Evolutionary conservation across 1,284 basidiomycete genomes (phyloP).

Genomic region (Baeospora myosura): DNA sequence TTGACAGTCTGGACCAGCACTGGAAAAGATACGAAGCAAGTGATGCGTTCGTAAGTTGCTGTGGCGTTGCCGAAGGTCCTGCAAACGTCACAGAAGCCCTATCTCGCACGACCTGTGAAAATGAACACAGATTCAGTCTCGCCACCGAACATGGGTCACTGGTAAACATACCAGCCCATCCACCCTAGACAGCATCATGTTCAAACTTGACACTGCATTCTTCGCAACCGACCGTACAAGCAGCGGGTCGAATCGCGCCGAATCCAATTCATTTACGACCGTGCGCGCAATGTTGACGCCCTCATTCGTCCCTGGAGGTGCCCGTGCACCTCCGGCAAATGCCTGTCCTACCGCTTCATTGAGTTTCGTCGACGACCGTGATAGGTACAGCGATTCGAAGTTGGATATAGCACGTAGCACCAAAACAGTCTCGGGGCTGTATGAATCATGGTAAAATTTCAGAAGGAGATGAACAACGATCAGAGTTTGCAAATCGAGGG

Average conservation of each 20-base stretch:
- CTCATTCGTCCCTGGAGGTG: slow-evolving; percentile 69
- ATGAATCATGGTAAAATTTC: slow-evolving; percentile 2
- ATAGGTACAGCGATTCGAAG: slow-evolving; percentile 81
- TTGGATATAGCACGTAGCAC: slow-evolving; percentile 75
- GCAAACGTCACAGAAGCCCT: slow-evolving; percentile 69
- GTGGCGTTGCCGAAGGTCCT: slow-evolving; percentile 71
- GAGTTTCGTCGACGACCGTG: slow-evolving; percentile 74
- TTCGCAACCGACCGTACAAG: slow-evolving; percentile 75
- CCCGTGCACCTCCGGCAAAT: slow-evolving; percentile 57
- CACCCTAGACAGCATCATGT: slow-evolving; percentile 52
- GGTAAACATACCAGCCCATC: slow-evolving; percentile 57
- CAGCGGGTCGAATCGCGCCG: slow-evolving; percentile 88
- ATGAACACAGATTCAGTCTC: too few relatives aligned
- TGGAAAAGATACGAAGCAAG: slow-evolving; percentile 76
- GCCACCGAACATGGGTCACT: too few relatives aligned
- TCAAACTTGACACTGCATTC: slow-evolving; percentile 60
- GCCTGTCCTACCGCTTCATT: slow-evolving; percentile 74
- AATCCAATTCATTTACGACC: slow-evolving; percentile 85
- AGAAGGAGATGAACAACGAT: background rate
- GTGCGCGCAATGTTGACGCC: slow-evolving; percentile 71
- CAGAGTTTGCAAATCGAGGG: too few relatives aligned
- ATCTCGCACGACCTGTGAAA: slow-evolving; percentile 60
- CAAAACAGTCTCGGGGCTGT: slow-evolving; percentile 84
- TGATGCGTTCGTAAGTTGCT: slow-evolving; percentile 71
- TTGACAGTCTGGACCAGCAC: slow-evolving; percentile 63